Base-by-base conservation (phyloP, 371 early-diverging fungal genomes). In the Haplosporangium sp. region DNA sequence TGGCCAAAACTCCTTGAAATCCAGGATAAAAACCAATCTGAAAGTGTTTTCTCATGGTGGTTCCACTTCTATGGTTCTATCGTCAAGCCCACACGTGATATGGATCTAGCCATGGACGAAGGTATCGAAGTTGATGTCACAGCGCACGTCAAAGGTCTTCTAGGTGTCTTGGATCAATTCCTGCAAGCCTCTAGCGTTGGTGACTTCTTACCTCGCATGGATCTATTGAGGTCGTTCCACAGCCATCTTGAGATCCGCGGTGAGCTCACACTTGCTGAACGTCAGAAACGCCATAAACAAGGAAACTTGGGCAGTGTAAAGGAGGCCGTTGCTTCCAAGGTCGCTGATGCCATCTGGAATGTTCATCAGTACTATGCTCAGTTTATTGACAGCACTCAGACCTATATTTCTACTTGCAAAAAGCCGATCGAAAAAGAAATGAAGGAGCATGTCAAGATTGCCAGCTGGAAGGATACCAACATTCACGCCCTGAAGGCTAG, bases 381-480 rank as follows among this genome's bases (percentile, higher is more conserved):
- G 79, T 98, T 95, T 79, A 67, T 79, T 20, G 79, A 85, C 6
- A 84, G 79, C 39, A 88, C 94, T 10, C 83, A 88, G 7, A 82
- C 83, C 10, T 87, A 87, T 38, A 71, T 96, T 37, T 84, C 85
- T 10, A 82, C 86, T 34, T 71, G 87, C 19, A 90, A 92, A 67
- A 89, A 92, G 68, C 93, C 96, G 4, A 93, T 98, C 48, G 90
- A 92, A 57, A 94, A 93, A 72, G 96, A 99, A 44, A 88, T 99
- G 73, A 91, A 93, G 67, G 95, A 96, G 63, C 96, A 93, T 76
- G 97, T 98, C 58, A 94, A 95, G 84, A 94, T 99, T 69, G 97
- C 98, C 13, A 93, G 89, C 55, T 99, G 98, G 97, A 96, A 96
- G 84, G 99, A 99, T 84, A 93, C 97, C 48, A 99, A 97, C 69